phyloP scores from a whole-genome alignment of 1,284 basidiomycete species.

The Malassezia japonica region DNA sequence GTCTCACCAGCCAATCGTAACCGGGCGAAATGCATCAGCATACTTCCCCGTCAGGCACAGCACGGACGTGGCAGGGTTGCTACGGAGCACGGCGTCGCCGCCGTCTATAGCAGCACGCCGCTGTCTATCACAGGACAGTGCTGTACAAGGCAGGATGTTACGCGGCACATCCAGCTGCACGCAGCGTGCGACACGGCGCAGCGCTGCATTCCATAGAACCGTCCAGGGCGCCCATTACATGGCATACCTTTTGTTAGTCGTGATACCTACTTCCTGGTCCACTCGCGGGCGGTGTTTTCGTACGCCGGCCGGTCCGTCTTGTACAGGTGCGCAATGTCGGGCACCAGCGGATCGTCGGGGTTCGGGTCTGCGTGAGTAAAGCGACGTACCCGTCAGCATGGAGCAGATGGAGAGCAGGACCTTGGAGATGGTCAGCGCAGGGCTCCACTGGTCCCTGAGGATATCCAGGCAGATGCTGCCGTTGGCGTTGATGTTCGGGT shows the following conservation, averaged over 20 bases:
- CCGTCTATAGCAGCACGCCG: too few species aligned
- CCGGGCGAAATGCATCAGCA: too few species aligned
- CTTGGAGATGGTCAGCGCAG: conserved; percentile 96
- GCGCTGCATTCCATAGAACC: too few species aligned
- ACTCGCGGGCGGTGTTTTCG: conserved; percentile 48
- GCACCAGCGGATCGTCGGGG: conserved; percentile 48
- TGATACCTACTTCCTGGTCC: conserved; percentile 44
- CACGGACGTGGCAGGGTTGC: too few species aligned
- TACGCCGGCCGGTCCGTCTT: conserved; percentile 47
- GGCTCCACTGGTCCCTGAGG: conserved; percentile 67
- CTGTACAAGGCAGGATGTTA: too few species aligned
- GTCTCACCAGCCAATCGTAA: too few species aligned
- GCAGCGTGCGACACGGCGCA: too few species aligned
- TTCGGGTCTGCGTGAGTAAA: conserved; percentile 33
- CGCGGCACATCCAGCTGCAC: too few species aligned
- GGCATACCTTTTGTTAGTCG: conserved; percentile 14
- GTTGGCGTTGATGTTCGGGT: conserved; percentile 94
- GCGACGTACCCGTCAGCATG: conserved; percentile 34
- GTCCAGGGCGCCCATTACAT: too few species aligned
- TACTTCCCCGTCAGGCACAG: too few species aligned
- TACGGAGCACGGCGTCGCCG: too few species aligned
- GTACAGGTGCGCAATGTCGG: conserved; percentile 47
- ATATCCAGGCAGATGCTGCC: conserved; percentile 98
- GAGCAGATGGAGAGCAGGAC: conserved; percentile 47
- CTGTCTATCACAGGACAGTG: too few species aligned